Percentiles rank a stretch among this genome's conserved stretches.
phyloP scores from a whole-genome alignment of 192 early-diverging fungal genomes.

The Gryganskiella cystojenkinii region DNA sequence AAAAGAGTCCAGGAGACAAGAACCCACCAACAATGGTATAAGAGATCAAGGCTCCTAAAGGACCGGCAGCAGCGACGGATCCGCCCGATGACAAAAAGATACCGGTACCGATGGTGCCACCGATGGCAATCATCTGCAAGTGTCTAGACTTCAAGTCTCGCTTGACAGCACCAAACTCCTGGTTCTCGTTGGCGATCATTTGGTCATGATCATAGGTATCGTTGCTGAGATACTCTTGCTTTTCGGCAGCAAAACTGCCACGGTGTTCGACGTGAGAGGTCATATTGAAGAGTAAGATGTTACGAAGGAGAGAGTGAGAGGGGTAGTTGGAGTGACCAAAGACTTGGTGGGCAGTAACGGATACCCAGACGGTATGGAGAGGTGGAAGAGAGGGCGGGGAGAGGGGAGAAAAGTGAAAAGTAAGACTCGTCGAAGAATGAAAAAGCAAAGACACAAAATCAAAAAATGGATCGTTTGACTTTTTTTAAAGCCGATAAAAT shows the following conservation, averaged over 20 bases:
- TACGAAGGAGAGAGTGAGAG: neutral
- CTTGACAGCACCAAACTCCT: slow-evolving; percentile 58
- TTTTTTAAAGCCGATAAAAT: neutral
- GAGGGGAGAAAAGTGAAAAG: neutral
- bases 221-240: slow-evolving; percentile 5
- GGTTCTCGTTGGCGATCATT: slow-evolving; percentile 4
- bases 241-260: neutral
- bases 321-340: neutral
- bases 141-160: slow-evolving; percentile 77
- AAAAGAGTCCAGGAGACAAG: too few relatives aligned
- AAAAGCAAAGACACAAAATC: neutral
- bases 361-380: slow-evolving; percentile 4
- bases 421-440: neutral
- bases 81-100: slow-evolving; percentile 81
- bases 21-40: slow-evolving; percentile 63
- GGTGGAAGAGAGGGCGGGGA: neutral
- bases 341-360: slow-evolving; percentile 1
- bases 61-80: slow-evolving; percentile 79
- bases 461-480: neutral
- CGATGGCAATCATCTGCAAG: slow-evolving; percentile 82
- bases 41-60: slow-evolving; percentile 80
- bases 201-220: neutral
- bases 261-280: neutral
- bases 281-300: neutral
- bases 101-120: slow-evolving; percentile 75